phyloP scores from a whole-genome alignment of 1,284 basidiomycete species.

The Heliocybe sulcata region DNA sequence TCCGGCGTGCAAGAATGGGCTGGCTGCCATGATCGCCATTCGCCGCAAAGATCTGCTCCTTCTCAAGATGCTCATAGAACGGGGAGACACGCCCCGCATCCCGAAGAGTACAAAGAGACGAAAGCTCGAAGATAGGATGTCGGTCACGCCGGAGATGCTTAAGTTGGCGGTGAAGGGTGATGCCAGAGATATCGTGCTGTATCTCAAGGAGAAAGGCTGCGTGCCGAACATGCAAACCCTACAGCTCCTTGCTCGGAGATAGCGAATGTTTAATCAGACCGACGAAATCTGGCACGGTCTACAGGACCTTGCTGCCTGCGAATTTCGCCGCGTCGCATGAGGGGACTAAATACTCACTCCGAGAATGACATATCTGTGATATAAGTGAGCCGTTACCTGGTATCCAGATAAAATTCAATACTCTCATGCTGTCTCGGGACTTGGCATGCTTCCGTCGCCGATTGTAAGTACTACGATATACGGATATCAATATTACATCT shows the following conservation, averaged over 20 bases:
- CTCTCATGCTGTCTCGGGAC: too few species aligned
- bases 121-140: slow-evolving; percentile 52
- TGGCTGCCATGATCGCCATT: slow-evolving; percentile 74
- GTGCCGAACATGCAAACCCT: slow-evolving; percentile 61
- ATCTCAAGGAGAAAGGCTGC: slow-evolving; percentile 71
- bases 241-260: background rate
- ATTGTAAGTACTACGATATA: too few species aligned
- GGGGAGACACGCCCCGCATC: slow-evolving; percentile 16
- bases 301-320: too few species aligned
- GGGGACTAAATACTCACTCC: too few species aligned
- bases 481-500: too few species aligned
- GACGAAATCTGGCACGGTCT: too few species aligned
- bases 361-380: too few species aligned
- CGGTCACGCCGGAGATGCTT: slow-evolving; percentile 51
- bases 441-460: too few species aligned
- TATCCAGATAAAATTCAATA: too few species aligned
- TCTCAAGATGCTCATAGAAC: slow-evolving; percentile 71
- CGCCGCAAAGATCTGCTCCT: slow-evolving; percentile 57
- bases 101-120: slow-evolving; percentile 35
- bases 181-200: slow-evolving; percentile 65
- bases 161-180: slow-evolving; percentile 53
- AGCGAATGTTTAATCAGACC: background rate
- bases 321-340: too few species aligned
- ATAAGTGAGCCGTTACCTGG: too few species aligned
- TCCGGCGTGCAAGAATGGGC: slow-evolving; percentile 47